A percentile compares a stretch with the other conserved stretches of the same genome.
phyloP scores from a whole-genome alignment of 2,329 filamentous ascomycete genomes.

The Ascochyta pisi region DNA sequence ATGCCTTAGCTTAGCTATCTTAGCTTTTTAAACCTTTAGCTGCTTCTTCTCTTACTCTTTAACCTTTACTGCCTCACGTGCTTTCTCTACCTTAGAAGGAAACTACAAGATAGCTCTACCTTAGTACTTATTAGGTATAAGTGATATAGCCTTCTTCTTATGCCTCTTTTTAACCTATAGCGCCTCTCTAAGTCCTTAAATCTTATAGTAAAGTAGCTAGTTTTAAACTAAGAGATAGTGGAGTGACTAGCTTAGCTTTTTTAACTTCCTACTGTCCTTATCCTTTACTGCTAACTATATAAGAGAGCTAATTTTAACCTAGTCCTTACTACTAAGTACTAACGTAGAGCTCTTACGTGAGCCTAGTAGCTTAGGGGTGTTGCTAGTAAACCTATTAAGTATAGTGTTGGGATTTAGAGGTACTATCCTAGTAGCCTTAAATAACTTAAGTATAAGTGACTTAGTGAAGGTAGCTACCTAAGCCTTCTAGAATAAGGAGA shows the following conservation, averaged over 20 bases:
- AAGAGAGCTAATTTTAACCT: slow-evolving; percentile 10
- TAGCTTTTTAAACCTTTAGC: background rate
- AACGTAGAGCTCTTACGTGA: background rate
- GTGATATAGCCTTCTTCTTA: slow-evolving; percentile 40
- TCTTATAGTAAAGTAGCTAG: slow-evolving; percentile 10
- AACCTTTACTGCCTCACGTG: background rate
- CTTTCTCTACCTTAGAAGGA: background rate
- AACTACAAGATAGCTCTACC: background rate
- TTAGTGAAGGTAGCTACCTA: background rate
- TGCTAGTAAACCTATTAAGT: too few species aligned
- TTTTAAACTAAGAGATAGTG: slow-evolving; percentile 10
- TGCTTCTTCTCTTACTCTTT: background rate
- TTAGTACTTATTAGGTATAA: background rate
- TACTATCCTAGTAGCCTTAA: background rate
- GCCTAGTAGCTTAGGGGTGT: too few species aligned
- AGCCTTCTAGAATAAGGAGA: background rate
- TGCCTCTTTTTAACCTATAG: slow-evolving; percentile 6
- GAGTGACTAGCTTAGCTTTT: too few species aligned
- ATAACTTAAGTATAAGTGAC: background rate
- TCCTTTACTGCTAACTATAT: background rate
- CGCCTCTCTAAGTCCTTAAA: slow-evolving; percentile 1
- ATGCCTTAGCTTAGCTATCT: background rate
- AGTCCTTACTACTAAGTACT: slow-evolving; percentile 11
- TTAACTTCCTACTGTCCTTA: too few species aligned
- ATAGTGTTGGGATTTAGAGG: background rate